Conservation (phyloP, 148 eudicot genomes). For the Heliamphora exappendiculata region DNA sequence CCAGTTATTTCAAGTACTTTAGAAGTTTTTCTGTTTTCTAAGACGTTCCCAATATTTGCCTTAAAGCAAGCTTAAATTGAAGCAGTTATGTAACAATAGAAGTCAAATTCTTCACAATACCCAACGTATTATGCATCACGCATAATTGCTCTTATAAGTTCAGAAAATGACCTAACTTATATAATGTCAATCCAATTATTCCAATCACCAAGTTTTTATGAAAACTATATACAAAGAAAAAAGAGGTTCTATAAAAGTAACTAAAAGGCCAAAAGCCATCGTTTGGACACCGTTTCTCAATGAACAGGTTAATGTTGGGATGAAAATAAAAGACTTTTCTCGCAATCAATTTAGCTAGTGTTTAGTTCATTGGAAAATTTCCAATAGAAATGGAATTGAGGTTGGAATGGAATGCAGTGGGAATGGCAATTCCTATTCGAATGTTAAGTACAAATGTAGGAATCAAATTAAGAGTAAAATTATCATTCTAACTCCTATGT, state of each 20-base stretch:
- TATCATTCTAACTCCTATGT: too few species aligned
- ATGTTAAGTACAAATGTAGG: too few species aligned
- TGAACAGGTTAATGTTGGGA: not conserved
- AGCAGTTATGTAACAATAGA: not conserved
- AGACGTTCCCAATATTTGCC: not conserved
- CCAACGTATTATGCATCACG: not conserved
- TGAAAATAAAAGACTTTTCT: not conserved
- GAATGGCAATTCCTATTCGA: too few species aligned
- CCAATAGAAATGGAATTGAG: too few species aligned
- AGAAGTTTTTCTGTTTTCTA: not conserved
- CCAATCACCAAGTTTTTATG: not conserved
- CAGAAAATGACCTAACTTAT: not conserved
- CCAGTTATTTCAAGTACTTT: not conserved
- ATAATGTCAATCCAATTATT: not conserved
- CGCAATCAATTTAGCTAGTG: not conserved
- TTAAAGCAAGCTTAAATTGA: not conserved
- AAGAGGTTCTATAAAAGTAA: not conserved
- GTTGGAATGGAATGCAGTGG: too few species aligned
- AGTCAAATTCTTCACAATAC: not conserved
- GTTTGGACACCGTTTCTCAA: not conserved
- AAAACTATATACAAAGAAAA: not conserved
- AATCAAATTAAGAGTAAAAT: too few species aligned
- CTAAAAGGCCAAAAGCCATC: too few species aligned
- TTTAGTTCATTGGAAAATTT: too few species aligned
- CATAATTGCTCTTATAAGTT: not conserved